Evolutionary conservation across 1,139 yeast genomes (phyloP), one percentile per base, ranked within the genome.

Genomic region (Taiozyma onychis): DNA sequence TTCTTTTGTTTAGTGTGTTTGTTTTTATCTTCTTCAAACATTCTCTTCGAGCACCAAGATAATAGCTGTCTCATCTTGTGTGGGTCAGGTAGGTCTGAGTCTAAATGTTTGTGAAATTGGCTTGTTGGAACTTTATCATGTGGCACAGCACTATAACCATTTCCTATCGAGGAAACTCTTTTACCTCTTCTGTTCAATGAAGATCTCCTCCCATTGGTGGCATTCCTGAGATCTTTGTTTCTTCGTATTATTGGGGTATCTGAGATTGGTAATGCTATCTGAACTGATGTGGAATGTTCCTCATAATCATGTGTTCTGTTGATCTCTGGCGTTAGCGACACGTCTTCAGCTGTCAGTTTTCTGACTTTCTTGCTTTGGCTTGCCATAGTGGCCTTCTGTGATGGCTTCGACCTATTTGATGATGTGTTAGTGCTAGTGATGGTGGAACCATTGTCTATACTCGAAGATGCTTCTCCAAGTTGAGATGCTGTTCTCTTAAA

Each of bases 151-250:
- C 69, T 73, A 56, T 80, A 81, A 3, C 93, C 93, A 60, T 83
- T 85, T 0, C 93, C 90, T 14, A 86, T 77, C 0, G 91, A 83
- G 62, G 88, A 85, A 3, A 84, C 78, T 39, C 95, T 70, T 59
- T 83, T 85, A 2, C 95, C 95, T 43, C 95, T 70, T 47, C 76
- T 76, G 46, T 74, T 65, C 54, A 81, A 68, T 0, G 85, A 78
- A 0, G 78, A 63, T 45, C 86, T 64, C 55, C 86, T 67, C 27
- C 46, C 50, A 9, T 48, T 67, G 44, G 46, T 60, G 44, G 48
- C 58, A 52, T 48, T 69, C 67, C 53, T 58, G 50, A 68, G 49
- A 44, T 64, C 65, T 50, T 72, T 68, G 55, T 71, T 73, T 49
- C 70, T 63, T 45, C 69, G 66, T 44, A 71, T 67, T 46, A 72